These are phyloP conservation scores for Linnemannia elongata DNA, from an alignment of 192 early-diverging fungal species.

Conservation along the genomic window DNA sequence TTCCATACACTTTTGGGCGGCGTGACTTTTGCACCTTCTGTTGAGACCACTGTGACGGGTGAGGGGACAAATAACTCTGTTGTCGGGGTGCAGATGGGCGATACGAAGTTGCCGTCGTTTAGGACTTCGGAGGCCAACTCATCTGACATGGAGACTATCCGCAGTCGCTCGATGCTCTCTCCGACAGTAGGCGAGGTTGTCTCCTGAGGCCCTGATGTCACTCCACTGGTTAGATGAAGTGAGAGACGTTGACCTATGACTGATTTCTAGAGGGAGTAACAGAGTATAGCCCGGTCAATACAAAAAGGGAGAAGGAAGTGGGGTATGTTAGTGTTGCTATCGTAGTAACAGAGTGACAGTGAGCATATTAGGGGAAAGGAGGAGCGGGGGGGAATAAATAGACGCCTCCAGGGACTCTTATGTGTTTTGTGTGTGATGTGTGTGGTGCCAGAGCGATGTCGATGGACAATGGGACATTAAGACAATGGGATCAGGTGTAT, in stretches of 20 bases:
- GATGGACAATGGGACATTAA: not conserved
- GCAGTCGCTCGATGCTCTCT: slow-evolving; percentile 26
- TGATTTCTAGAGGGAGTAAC: slow-evolving; percentile 59
- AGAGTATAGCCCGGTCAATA: not conserved
- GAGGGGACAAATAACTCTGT: not conserved
- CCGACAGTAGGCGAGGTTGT: not conserved
- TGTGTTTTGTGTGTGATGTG: not conserved
- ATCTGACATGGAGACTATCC: slow-evolving; percentile 9
- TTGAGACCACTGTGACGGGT: not conserved
- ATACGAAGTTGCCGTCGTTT: not conserved
- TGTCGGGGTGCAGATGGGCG: slow-evolving; percentile 17
- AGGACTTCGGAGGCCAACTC: not conserved
- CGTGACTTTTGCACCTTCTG: not conserved
- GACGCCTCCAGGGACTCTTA: not conserved
- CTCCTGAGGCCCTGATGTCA: slow-evolving; percentile 16
- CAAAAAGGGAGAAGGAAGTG: not conserved
- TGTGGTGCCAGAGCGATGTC: not conserved
- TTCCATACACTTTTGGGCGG: slow-evolving; percentile 12
- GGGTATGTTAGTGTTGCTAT: not conserved
- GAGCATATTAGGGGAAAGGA: not conserved
- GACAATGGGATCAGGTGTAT: not conserved
- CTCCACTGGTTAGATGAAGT: slow-evolving; percentile 49
- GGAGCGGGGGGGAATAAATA: not conserved
- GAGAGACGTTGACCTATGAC: slow-evolving; percentile 86
- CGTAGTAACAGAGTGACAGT: not conserved